Evolutionary conservation across 495 filamentous ascomycete species (phyloP).

Genomic region (Margaritispora aquatica): DNA sequence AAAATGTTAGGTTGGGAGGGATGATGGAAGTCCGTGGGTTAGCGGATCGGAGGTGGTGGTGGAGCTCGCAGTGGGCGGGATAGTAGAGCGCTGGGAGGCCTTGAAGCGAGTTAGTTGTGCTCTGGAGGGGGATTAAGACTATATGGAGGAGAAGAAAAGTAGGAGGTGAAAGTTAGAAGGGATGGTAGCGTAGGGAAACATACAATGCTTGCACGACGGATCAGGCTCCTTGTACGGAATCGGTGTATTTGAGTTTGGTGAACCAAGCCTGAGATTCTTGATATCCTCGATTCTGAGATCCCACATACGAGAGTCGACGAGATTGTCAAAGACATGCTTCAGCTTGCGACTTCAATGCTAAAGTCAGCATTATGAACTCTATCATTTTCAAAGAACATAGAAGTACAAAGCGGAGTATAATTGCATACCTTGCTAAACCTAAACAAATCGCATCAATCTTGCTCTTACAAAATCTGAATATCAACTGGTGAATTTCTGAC

Average conservation of each 20-base stretch:
- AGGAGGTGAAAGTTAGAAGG: neutral
- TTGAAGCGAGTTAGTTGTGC: neutral
- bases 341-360: too few species aligned
- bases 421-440: neutral
- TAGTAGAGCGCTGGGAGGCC: slow-evolving; percentile 7
- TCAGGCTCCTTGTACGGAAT: neutral
- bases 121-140: neutral
- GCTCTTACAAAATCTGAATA: neutral
- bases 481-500: too few species aligned
- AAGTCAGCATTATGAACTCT: too few species aligned
- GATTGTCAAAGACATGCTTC: too few species aligned
- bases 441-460: slow-evolving; percentile 6
- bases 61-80: slow-evolving; percentile 12
- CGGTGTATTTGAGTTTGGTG: neutral
- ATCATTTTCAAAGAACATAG: too few species aligned
- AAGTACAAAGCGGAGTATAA: neutral
- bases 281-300: neutral
- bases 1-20: neutral
- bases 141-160: neutral
- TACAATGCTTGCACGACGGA: neutral
- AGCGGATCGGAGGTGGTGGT: slow-evolving; percentile 3
- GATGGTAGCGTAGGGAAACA: neutral
- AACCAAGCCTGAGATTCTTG: neutral
- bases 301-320: too few species aligned
- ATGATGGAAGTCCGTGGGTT: too few species aligned